These are phyloP conservation scores for Raphanus raphanistrum DNA, from an alignment of 345 rosid genomes.

Conservation along the genomic window DNA sequence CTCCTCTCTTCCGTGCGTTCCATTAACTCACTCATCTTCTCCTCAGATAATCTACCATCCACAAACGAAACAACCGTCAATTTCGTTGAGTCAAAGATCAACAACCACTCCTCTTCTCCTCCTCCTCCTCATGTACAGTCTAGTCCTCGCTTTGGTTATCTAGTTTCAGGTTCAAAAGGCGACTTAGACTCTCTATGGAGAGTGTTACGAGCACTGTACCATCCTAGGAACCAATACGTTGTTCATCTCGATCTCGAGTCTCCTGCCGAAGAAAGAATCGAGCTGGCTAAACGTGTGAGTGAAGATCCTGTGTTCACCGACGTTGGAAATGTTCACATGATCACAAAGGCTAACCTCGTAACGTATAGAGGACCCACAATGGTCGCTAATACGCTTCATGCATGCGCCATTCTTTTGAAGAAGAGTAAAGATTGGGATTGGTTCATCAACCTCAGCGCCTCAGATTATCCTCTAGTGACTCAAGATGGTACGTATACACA, in stretches of 20 bases:
- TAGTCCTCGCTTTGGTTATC: slow-evolving; percentile 80
- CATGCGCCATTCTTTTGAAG: slow-evolving; percentile 62
- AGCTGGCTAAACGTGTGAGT: slow-evolving; percentile 68
- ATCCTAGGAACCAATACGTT: slow-evolving; percentile 84
- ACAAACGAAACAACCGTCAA: slow-evolving; percentile 34
- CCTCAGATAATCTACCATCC: slow-evolving; percentile 43
- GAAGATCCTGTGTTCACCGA: slow-evolving; percentile 64
- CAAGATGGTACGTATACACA: slow-evolving; percentile 57
- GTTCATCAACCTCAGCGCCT: slow-evolving; percentile 71
- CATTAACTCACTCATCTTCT: slow-evolving; percentile 67
- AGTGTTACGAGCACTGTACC: slow-evolving; percentile 81
- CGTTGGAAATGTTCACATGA: slow-evolving; percentile 82
- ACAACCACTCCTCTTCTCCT: slow-evolving; percentile 22
- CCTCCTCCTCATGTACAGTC: slow-evolving; percentile 48
- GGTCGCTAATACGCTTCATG: slow-evolving; percentile 72
- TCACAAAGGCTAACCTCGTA: slow-evolving; percentile 69
- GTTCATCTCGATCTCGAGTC: slow-evolving; percentile 96
- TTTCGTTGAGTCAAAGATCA: slow-evolving; percentile 59
- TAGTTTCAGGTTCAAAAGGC: slow-evolving; percentile 94
- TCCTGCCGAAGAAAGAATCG: slow-evolving; percentile 75
- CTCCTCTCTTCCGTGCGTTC: slow-evolving; percentile 68
- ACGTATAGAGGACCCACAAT: slow-evolving; percentile 65
- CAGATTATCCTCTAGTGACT: slow-evolving; percentile 63
- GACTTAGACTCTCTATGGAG: slow-evolving; percentile 95
- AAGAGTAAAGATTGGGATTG: slow-evolving; percentile 65